phyloP scores from a whole-genome alignment of 1,284 basidiomycete genomes.

The Ceraceosorus bombacis region DNA sequence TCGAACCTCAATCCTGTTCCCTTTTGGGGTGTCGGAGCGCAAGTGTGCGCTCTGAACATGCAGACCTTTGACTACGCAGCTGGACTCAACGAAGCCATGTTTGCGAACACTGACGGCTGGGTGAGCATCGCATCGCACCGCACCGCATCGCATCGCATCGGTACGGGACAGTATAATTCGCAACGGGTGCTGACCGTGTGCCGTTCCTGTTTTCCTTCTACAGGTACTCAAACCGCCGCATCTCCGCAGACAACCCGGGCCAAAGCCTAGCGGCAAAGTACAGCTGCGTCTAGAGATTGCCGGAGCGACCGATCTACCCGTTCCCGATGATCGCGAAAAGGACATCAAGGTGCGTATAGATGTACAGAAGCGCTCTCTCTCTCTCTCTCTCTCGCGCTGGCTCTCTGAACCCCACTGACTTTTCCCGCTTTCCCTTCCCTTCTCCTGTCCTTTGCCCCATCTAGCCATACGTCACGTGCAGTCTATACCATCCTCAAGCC shows the following conservation, averaged over 20 bases:
- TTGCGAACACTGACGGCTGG: conserved; percentile 58
- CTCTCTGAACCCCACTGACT: background rate
- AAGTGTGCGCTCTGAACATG: conserved; percentile 63
- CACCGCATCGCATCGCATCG: too few species aligned
- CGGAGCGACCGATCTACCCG: conserved; percentile 32
- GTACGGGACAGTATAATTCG: too few species aligned
- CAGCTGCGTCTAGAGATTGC: conserved; percentile 29
- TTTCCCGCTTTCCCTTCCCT: background rate
- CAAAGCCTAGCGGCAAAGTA: conserved; percentile 21
- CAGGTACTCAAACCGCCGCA: conserved; percentile 51
- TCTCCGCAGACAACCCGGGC: conserved; percentile 24
- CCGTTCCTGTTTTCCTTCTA: too few species aligned
- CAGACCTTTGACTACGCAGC: conserved; percentile 50
- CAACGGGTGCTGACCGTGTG: too few species aligned
- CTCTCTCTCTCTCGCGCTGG: background rate
- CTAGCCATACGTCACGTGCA: conserved; percentile 37
- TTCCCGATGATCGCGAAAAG: conserved; percentile 26
- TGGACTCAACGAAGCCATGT: conserved; percentile 60
- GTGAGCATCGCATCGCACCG: conserved; percentile 30
- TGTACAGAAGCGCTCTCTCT: background rate
- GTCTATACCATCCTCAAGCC: conserved; percentile 29
- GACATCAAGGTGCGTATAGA: conserved; percentile 20
- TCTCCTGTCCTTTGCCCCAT: background rate
- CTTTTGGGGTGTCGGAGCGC: conserved; percentile 58
- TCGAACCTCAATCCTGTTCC: conserved; percentile 32